Evolutionary conservation across 805 yeast genomes (phyloP), one percentile per base, ranked within the genome.

Genomic region (Kodamaea restingae): DNA sequence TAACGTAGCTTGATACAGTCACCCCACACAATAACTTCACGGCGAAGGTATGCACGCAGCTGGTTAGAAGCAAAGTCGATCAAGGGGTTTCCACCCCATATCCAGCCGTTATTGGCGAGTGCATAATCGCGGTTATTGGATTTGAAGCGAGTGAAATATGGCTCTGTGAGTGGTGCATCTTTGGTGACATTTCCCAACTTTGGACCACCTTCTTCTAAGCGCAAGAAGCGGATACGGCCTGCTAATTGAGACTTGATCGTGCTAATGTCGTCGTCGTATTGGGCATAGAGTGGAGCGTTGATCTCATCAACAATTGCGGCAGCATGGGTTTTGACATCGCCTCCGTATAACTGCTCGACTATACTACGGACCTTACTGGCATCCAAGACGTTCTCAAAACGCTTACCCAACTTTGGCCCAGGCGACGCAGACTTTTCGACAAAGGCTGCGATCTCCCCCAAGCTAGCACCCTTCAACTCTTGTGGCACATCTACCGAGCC

Each of bases 21-120:
- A 2, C 96, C 93, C 98, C 98, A 91, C 18, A 91, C 86, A 49
- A 91, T 88, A 9, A 91, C 95, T 60, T 91, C 96, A 56, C 98
- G 76, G 38, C 95, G 73, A 36, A 91, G 63, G 55, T 93, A 91
- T 3, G 95, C 90, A 54, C 78, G 83, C 4, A 95, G 79, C 39
- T 80, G 51, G 20, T 72, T 60, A 0, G 95, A 84, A 0, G 98
- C 98, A 73, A 91, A 91, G 63, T 91, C 98, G 2, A 87, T 83
- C 41, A 90, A 63, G 2, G 98, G 97, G 49, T 91, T 81, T 8
- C 96, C 97, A 38, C 87, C 90, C 98, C 98, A 91, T 41, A 93
- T 88, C 97, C 98, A 91, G 34, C 98, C 98, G 54, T 93, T 91
- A 56, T 93, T 93, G 3, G 96, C 98, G 43, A 91, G 66, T 7